Conservation (phyloP, 768 basidiomycete species). For the Myochromella boudieri region DNA sequence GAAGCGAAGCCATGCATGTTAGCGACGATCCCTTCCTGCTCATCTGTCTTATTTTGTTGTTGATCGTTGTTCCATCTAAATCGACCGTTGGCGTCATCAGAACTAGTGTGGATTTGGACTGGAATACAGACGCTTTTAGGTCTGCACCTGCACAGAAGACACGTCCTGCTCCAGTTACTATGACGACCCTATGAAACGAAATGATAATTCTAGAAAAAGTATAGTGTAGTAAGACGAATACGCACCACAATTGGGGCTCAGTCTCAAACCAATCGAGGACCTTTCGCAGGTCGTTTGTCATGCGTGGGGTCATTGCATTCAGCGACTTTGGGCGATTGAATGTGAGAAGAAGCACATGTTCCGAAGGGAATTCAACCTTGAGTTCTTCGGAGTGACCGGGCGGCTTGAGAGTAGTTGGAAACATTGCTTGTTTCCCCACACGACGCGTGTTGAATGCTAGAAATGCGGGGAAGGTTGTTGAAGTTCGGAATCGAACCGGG, state of each 20-base stretch:
- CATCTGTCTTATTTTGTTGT: conserved; percentile 38
- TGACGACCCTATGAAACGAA: conserved; percentile 54
- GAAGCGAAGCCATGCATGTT: conserved; percentile 67
- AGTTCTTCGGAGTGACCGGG: conserved; percentile 36
- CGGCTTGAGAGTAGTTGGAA: conserved; percentile 16
- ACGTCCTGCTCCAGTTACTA: conserved; percentile 73
- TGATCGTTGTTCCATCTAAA: conserved; percentile 62
- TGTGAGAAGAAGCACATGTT: conserved; percentile 39
- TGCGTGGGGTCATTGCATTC: conserved; percentile 71
- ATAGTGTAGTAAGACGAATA: conserved; percentile 9
- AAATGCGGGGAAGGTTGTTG: conserved; percentile 7
- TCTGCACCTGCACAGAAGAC: conserved; percentile 82
- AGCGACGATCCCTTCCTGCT: conserved; percentile 39
- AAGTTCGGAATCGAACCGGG: conserved; percentile 4
- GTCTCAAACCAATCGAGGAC: conserved; percentile 74
- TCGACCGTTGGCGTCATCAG: background rate
- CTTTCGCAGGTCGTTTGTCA: conserved; percentile 50
- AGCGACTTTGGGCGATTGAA: conserved; percentile 67
- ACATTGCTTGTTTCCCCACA: conserved; percentile 18
- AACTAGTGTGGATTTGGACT: background rate
- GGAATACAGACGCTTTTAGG: conserved; percentile 60
- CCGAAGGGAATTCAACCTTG: conserved; percentile 35
- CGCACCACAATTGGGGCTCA: conserved; percentile 71
- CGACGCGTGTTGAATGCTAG: conserved; percentile 4
- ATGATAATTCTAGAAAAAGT: conserved; percentile 1